These are phyloP conservation scores for Penicillium roqueforti DNA, from an alignment of 495 filamentous ascomycete genomes.

Conservation along the genomic window DNA sequence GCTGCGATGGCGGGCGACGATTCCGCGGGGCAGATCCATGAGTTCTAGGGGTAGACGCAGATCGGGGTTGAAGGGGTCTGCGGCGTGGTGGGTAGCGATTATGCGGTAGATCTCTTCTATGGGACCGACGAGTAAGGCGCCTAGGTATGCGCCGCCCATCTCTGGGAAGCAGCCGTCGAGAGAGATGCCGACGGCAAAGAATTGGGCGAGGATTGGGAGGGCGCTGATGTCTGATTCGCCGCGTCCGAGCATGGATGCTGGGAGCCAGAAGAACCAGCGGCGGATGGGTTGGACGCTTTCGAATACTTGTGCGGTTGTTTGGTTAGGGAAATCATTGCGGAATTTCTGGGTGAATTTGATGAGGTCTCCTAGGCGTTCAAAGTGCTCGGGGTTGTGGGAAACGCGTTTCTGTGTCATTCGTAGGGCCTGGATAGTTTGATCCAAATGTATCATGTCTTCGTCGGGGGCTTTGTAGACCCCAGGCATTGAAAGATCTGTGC, in stretches of 20 bases:
- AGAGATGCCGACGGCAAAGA: slow-evolving; percentile 80
- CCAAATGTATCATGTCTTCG: slow-evolving; percentile 64
- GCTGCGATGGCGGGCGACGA: slow-evolving; percentile 34
- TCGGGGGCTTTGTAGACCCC: slow-evolving; percentile 41
- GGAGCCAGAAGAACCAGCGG: slow-evolving; percentile 94
- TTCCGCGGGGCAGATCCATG: slow-evolving; percentile 40
- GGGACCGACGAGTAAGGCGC: slow-evolving; percentile 66
- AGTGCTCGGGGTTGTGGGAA: slow-evolving; percentile 67
- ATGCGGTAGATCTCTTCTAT: slow-evolving; percentile 74
- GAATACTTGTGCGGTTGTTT: slow-evolving; percentile 77
- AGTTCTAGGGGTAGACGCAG: slow-evolving; percentile 31
- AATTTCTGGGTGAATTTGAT: slow-evolving; percentile 77
- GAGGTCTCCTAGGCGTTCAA: slow-evolving; percentile 70
- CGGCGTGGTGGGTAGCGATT: slow-evolving; percentile 30
- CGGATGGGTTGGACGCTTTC: slow-evolving; percentile 80
- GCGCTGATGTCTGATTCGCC: slow-evolving; percentile 40
- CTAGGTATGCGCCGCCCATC: slow-evolving; percentile 81
- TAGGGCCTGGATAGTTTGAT: slow-evolving; percentile 51
- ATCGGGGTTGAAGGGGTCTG: slow-evolving; percentile 35
- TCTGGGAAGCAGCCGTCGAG: slow-evolving; percentile 91
- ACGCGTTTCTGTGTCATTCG: slow-evolving; percentile 67
- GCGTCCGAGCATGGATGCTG: slow-evolving; percentile 63
- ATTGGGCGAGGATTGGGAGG: slow-evolving; percentile 71
- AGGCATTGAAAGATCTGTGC: slow-evolving; percentile 50
- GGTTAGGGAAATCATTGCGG: slow-evolving; percentile 65